Evolutionary conservation across 2,329 filamentous ascomycete species (phyloP).

Genomic region (Fusarium pininemorale): DNA sequence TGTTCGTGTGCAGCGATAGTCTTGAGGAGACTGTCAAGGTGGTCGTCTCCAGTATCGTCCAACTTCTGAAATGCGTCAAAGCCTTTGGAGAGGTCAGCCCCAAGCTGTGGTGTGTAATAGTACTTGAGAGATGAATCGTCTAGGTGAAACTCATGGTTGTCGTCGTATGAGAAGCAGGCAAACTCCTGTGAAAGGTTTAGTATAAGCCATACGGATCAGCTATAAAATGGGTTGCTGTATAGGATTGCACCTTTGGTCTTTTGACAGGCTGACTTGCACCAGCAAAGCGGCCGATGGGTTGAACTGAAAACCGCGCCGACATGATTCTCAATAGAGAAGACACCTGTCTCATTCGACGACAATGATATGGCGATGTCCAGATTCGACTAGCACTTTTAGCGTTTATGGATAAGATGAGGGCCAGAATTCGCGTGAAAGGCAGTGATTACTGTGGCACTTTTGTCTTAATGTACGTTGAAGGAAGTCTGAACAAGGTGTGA

Average conservation of each 20-base stretch:
- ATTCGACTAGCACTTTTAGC: neutral
- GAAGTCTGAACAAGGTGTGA: neutral
- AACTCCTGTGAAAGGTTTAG: constrained; percentile 71
- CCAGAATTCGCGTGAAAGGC: neutral
- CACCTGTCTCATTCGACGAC: neutral
- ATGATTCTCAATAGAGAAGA: constrained; percentile 24
- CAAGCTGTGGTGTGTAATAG: constrained; percentile 81
- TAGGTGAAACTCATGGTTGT: constrained; percentile 77
- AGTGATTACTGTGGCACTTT: neutral
- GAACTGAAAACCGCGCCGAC: constrained; percentile 66
- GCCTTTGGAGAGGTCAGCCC: constrained; percentile 79
- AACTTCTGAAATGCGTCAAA: constrained; percentile 85
- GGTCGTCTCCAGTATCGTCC: constrained; percentile 84
- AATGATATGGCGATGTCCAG: neutral
- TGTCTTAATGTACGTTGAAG: neutral
- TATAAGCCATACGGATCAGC: neutral
- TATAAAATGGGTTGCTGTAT: neutral
- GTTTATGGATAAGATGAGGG: neutral
- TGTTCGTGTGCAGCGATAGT: constrained; percentile 80
- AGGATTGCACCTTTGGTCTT: constrained; percentile 70
- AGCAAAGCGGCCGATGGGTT: constrained; percentile 74
- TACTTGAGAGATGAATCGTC: constrained; percentile 85
- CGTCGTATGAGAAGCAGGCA: constrained; percentile 91
- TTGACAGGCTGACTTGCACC: constrained; percentile 76
- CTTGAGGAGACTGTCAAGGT: constrained; percentile 83